Base-by-base conservation (phyloP, 176 grass and related monocot species). In the Oryza coarctata region DNA sequence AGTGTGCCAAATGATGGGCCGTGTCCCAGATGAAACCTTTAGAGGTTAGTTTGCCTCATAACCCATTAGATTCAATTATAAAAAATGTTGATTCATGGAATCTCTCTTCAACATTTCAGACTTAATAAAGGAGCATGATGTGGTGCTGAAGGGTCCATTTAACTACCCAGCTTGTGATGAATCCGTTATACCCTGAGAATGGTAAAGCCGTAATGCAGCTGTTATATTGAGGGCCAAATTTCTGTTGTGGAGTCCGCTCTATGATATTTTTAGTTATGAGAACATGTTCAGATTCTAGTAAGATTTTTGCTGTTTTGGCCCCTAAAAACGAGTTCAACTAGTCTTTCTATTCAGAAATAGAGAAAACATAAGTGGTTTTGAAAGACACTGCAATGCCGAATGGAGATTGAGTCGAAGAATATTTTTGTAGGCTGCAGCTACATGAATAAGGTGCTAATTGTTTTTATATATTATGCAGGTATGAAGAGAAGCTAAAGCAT, bases 71-170 rank as follows among this genome's bases (percentile, higher is more conserved):
- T 47, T 41, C 47, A 29, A 12, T 65, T 79, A 23, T 25, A 12
- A 13, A 13, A 6, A 49, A 38, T 86, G 11, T 67, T 77, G 15
- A 26, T 43, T 80, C 61, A 75, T 86, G 73, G 28, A 70, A 12
- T 83, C 8, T 75, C 3, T 55, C 49, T 82, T 31, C 11, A 73
- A 65, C 64, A 79, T 71, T 55, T 26, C 87, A 98, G 93, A 87
- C 30, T 86, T 98, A 45, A 70, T 98, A 80, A 78, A 95, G 71
- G 96, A 98, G 82, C 88, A 92, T 68, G 47, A 32, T 63, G 77
- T 98, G 85, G 87, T 91, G 44, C 57, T 95, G 84, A 98, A 90
- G 70, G 96, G 96, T 63, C 93, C 93, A 45, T 95, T 98, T 77
- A 98, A 98, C 49, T 95, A 95, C 83, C 38, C 40, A 52, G 89